Evolutionary conservation across 2,329 filamentous ascomycete genomes (phyloP).

Genomic region (Pestalotiopsis sp.): DNA sequence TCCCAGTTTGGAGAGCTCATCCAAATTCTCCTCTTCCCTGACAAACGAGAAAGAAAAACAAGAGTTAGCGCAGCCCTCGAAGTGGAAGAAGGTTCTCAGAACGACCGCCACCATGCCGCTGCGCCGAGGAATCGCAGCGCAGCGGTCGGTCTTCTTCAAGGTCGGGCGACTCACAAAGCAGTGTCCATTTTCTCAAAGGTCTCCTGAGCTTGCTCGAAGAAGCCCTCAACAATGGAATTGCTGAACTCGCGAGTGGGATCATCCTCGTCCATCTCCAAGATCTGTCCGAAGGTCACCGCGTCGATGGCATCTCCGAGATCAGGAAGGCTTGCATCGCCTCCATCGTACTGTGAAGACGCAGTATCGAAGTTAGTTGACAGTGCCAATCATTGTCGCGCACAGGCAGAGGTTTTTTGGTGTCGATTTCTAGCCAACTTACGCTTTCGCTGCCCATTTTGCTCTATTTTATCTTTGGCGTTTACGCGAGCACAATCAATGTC

Average conservation of each 20-base stretch:
- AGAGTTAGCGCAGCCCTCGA: constrained; percentile 13
- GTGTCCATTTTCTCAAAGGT: constrained; percentile 86
- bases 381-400: neutral
- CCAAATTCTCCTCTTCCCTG: constrained; percentile 70
- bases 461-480: neutral
- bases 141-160: neutral
- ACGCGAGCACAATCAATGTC: neutral
- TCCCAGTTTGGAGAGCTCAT: constrained; percentile 78
- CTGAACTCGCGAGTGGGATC: constrained; percentile 86
- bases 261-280: constrained; percentile 97
- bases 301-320: constrained; percentile 81
- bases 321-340: constrained; percentile 52
- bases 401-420: neutral
- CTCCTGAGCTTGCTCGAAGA: constrained; percentile 86
- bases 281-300: constrained; percentile 82
- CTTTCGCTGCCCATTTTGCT: constrained; percentile 10
- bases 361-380: neutral
- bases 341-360: constrained; percentile 43
- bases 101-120: neutral
- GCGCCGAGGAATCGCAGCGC: neutral
- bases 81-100: neutral
- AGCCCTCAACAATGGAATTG: constrained; percentile 83
- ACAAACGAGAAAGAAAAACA: constrained; percentile 9
- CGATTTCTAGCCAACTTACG: constrained; percentile 2
- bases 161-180: constrained; percentile 68